Evolutionary conservation across 345 rosid genomes (phyloP).

Genomic region (Rhodamnia rubescens): DNA sequence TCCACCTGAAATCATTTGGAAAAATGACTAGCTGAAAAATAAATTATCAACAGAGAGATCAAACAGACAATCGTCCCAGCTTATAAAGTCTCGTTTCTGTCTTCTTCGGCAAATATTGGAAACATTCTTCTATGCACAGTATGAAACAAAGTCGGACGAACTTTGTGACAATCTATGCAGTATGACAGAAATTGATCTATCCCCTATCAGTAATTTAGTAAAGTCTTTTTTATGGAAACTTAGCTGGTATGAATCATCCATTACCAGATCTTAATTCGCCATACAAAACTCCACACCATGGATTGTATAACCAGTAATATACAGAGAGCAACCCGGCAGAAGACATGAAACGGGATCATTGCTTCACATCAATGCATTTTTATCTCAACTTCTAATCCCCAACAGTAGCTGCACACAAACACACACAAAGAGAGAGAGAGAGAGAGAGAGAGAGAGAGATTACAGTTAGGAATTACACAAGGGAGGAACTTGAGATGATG

Average conservation of each 20-base stretch:
- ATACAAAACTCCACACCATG: background rate
- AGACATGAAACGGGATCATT: background rate
- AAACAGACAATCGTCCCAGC: background rate
- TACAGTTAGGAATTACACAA: conserved; percentile 75
- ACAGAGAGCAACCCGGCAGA: background rate
- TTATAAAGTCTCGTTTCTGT: background rate
- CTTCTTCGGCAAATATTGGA: background rate
- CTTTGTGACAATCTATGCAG: background rate
- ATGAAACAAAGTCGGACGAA: background rate
- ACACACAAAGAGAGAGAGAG: background rate
- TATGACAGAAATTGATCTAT: background rate
- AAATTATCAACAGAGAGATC: background rate
- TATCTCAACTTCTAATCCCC: background rate
- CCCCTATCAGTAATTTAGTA: background rate
- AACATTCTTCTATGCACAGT: background rate
- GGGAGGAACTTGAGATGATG: conserved; percentile 58
- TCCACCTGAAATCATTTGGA: background rate
- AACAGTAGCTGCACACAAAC: background rate
- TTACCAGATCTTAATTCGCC: background rate
- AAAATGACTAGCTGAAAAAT: background rate
- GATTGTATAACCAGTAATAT: background rate
- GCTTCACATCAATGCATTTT: background rate
- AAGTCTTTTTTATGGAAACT: background rate
- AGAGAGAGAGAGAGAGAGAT: conserved; percentile 10
- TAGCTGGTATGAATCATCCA: background rate